Evolutionary conservation across 2,329 filamentous ascomycete genomes (phyloP).

Genomic region (Acrodontium crateriforme): DNA sequence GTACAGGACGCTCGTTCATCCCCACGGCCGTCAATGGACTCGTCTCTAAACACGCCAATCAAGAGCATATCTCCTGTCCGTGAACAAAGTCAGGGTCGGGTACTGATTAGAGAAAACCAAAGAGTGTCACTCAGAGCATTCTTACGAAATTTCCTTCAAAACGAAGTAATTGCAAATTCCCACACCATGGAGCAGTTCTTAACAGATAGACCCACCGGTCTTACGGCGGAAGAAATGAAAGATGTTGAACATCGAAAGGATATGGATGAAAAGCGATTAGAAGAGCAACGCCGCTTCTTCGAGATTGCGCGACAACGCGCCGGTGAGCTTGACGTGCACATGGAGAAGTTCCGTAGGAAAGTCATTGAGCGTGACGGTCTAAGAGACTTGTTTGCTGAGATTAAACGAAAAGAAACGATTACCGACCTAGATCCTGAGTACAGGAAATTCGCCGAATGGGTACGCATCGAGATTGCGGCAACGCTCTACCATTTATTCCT

Average conservation of each 20-base stretch:
- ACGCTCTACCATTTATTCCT: slow-evolving; percentile 96
- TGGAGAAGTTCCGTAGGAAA: slow-evolving; percentile 65
- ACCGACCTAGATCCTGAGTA: slow-evolving; percentile 86
- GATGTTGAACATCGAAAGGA: slow-evolving; percentile 69
- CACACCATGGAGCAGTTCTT: slow-evolving; percentile 77
- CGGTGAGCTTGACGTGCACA: slow-evolving; percentile 88
- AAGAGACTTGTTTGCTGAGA: slow-evolving; percentile 83
- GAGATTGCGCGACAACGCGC: slow-evolving; percentile 86
- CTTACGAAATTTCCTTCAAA: slow-evolving; percentile 71
- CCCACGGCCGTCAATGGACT: slow-evolving; percentile 21
- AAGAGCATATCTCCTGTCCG: slow-evolving; percentile 8
- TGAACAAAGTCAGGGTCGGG: slow-evolving; percentile 10
- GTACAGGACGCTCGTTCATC: slow-evolving; percentile 12
- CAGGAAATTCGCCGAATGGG: slow-evolving; percentile 95
- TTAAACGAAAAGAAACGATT: slow-evolving; percentile 78
- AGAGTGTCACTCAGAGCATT: slow-evolving; percentile 84
- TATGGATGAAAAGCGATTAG: slow-evolving; percentile 75
- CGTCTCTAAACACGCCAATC: slow-evolving; percentile 8
- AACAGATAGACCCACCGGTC: slow-evolving; percentile 53
- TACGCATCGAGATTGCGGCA: slow-evolving; percentile 90
- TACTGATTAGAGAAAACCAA: slow-evolving; percentile 77
- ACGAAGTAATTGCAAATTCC: slow-evolving; percentile 69
- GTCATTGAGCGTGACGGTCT: slow-evolving; percentile 70
- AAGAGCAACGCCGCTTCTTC: slow-evolving; percentile 89
- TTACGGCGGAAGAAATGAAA: slow-evolving; percentile 68